Evolutionary conservation across 1,284 basidiomycete genomes (phyloP).

Genomic region (Athelia sp.): DNA sequence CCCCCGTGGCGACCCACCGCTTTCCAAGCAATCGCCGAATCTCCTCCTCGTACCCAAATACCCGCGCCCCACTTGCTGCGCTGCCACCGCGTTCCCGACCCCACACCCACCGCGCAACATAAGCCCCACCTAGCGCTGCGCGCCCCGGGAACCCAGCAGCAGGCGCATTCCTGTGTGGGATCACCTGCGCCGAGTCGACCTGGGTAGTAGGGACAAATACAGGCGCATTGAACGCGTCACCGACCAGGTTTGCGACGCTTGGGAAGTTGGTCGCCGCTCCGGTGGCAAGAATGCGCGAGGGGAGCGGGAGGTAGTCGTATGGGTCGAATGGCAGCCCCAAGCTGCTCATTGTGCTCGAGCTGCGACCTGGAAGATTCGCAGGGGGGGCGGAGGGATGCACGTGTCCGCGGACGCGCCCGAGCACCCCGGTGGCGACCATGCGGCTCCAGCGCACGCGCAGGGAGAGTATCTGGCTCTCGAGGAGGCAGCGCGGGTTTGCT

Average conservation of each 20-base stretch:
- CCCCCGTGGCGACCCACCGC: slow-evolving; percentile 62
- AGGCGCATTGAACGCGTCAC: slow-evolving; percentile 74
- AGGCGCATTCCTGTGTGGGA: slow-evolving; percentile 70
- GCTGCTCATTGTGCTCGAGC: slow-evolving; percentile 27
- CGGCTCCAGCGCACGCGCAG: slow-evolving; percentile 76
- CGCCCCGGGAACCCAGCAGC: slow-evolving; percentile 61
- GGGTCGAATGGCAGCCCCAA: slow-evolving; percentile 70
- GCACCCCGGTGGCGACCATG: slow-evolving; percentile 58
- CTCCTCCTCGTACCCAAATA: slow-evolving; percentile 71
- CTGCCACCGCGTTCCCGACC: slow-evolving; percentile 48
- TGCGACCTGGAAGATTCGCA: slow-evolving; percentile 18
- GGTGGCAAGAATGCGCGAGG: slow-evolving; percentile 56
- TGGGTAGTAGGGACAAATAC: slow-evolving; percentile 69
- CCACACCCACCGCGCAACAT: slow-evolving; percentile 79
- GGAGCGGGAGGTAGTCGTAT: slow-evolving; percentile 61
- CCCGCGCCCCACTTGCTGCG: slow-evolving; percentile 21
- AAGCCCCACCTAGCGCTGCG: slow-evolving; percentile 66
- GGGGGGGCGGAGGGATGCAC: slow-evolving; percentile 18
- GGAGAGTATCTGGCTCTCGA: slow-evolving; percentile 72
- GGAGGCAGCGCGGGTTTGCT: slow-evolving; percentile 76
- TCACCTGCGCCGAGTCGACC: slow-evolving; percentile 65
- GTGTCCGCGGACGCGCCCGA: slow-evolving; percentile 36
- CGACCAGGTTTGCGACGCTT: slow-evolving; percentile 69
- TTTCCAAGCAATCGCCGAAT: slow-evolving; percentile 62
- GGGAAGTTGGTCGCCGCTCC: slow-evolving; percentile 82